phyloP scores from a whole-genome alignment of 371 early-diverging fungal genomes.

The Mortierella sp. region DNA sequence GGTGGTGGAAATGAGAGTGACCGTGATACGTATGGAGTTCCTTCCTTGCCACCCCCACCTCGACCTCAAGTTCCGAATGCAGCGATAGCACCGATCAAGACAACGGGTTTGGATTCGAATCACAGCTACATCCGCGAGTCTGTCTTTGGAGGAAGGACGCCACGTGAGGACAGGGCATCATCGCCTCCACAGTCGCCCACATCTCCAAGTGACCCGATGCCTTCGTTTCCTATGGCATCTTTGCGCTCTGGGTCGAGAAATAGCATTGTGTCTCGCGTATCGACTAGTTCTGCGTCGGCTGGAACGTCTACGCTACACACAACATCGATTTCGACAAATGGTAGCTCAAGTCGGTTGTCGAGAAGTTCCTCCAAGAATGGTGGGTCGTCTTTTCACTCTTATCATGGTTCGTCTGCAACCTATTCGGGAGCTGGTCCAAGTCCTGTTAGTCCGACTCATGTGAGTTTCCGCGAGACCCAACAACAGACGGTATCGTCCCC shows the following conservation, averaged over 20 bases:
- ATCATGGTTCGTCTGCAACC: not conserved
- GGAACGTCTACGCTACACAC: conserved; percentile 7
- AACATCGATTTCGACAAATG: not conserved
- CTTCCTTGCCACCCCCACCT: too few relatives aligned
- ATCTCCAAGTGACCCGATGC: conserved; percentile 8
- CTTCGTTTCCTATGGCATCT: conserved; percentile 26
- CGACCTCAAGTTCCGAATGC: too few relatives aligned
- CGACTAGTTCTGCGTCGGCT: conserved; percentile 24
- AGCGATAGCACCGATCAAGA: not conserved
- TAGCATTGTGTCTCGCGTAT: conserved; percentile 16
- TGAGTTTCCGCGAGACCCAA: not conserved
- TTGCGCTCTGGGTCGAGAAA: conserved; percentile 26
- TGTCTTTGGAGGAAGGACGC: conserved; percentile 48
- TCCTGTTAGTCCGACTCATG: not conserved
- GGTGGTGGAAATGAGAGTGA: too few relatives aligned
- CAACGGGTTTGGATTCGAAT: conserved; percentile 14
- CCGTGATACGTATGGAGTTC: too few relatives aligned
- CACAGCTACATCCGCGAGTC: conserved; percentile 33
- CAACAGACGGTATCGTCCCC: not conserved
- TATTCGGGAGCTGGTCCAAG: not conserved
- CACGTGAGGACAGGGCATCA: conserved; percentile 15
- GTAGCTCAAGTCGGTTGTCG: conserved; percentile 1
- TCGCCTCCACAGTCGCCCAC: conserved; percentile 9
- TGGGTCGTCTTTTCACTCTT: not conserved
- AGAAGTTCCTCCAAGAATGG: conserved; percentile 12